Evolutionary conservation across 192 early-diverging fungal genomes (phyloP).

Genomic region (Irineochytrium annulatum): DNA sequence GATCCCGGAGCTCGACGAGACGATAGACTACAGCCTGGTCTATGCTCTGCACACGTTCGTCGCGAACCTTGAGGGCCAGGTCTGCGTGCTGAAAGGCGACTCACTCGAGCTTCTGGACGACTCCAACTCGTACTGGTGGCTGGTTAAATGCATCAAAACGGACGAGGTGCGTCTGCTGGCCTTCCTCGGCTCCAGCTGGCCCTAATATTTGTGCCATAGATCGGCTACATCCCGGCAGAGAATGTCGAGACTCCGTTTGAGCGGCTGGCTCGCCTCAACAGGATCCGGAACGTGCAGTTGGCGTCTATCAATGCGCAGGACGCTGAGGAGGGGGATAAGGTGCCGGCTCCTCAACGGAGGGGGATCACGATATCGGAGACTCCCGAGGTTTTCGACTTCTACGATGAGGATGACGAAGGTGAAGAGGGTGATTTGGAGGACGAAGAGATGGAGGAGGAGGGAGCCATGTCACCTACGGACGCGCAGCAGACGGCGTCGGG

Average conservation of each 20-base stretch:
- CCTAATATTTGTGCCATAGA: slow-evolving; percentile 32
- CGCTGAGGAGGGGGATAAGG: slow-evolving; percentile 22
- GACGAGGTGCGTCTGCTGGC: slow-evolving; percentile 44
- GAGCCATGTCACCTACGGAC: slow-evolving; percentile 5
- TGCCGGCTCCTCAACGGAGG: slow-evolving; percentile 15
- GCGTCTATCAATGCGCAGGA: slow-evolving; percentile 38
- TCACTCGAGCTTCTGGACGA: slow-evolving; percentile 78
- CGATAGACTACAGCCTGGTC: slow-evolving; percentile 71
- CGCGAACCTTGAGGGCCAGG: slow-evolving; percentile 79
- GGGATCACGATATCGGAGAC: slow-evolving; percentile 36
- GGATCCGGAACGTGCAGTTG: slow-evolving; percentile 65
- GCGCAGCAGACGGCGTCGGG: background rate
- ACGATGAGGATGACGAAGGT: slow-evolving; percentile 35
- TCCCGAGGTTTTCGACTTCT: slow-evolving; percentile 36
- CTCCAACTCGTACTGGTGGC: slow-evolving; percentile 79
- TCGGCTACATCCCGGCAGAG: slow-evolving; percentile 87
- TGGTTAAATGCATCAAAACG: slow-evolving; percentile 57
- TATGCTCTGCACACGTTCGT: slow-evolving; percentile 85
- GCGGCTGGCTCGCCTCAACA: slow-evolving; percentile 72
- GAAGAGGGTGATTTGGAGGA: slow-evolving; percentile 41
- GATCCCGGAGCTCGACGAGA: slow-evolving; percentile 19
- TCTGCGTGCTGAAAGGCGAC: slow-evolving; percentile 74
- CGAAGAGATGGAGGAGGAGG: slow-evolving; percentile 29
- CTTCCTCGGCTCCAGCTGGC: background rate
- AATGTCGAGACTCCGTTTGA: slow-evolving; percentile 85